phyloP scores from a whole-genome alignment of 805 yeast species.

The Nakazawaea molendinolei region DNA sequence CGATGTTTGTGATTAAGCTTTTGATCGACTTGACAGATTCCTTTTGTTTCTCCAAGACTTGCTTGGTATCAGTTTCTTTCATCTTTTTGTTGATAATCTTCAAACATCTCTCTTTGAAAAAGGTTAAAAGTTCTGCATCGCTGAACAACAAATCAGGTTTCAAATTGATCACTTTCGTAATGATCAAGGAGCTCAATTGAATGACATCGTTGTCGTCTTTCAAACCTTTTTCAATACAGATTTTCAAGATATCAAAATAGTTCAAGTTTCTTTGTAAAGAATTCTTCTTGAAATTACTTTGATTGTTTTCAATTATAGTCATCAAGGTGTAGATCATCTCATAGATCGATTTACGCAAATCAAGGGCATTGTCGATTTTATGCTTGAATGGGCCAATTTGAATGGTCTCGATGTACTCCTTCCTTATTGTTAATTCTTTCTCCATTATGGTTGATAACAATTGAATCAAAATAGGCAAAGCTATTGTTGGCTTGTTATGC shows the following conservation, averaged over 20 bases:
- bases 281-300: slow-evolving; percentile 7
- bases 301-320: slow-evolving; percentile 24
- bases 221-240: slow-evolving; percentile 42
- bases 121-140: slow-evolving; percentile 12
- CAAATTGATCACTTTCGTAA: slow-evolving; percentile 29
- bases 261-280: slow-evolving; percentile 20
- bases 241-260: slow-evolving; percentile 28
- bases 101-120: slow-evolving; percentile 29
- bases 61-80: slow-evolving; percentile 58
- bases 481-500: slow-evolving; percentile 44
- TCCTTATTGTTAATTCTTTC: slow-evolving; percentile 47
- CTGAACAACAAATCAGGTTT: slow-evolving; percentile 19
- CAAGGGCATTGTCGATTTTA: slow-evolving; percentile 71
- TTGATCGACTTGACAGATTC: slow-evolving; percentile 26
- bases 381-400: slow-evolving; percentile 88
- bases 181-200: slow-evolving; percentile 42
- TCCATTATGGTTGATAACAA: slow-evolving; percentile 45
- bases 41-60: slow-evolving; percentile 52
- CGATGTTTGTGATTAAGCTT: slow-evolving; percentile 6
- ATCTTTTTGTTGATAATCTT: slow-evolving; percentile 41
- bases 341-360: slow-evolving; percentile 63
- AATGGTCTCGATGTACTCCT: slow-evolving; percentile 53
- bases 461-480: slow-evolving; percentile 37
- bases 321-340: slow-evolving; percentile 58
- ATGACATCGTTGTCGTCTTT: slow-evolving; percentile 58